Conservation (phyloP, 2,329 filamentous ascomycete species). For the Penicillium griseofulvum region DNA sequence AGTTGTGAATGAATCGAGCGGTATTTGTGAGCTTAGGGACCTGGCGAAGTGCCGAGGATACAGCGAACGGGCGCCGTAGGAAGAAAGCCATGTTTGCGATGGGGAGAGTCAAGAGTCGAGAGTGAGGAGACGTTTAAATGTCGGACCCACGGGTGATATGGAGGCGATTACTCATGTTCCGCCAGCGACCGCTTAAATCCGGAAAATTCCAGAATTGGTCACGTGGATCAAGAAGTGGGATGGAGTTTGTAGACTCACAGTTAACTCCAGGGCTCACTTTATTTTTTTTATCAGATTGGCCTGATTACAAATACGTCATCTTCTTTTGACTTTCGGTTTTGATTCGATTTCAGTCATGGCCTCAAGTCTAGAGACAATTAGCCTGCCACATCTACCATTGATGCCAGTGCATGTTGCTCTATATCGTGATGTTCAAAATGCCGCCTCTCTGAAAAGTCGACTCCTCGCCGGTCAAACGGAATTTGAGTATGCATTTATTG, state of each 20-base stretch:
- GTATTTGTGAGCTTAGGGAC: constrained; percentile 50
- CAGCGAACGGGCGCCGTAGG: constrained; percentile 62
- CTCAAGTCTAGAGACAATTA: constrained; percentile 60
- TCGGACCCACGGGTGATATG: constrained; percentile 27
- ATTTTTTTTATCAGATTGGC: constrained; percentile 10
- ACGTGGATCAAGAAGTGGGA: constrained; percentile 7
- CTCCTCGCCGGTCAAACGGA: constrained; percentile 78
- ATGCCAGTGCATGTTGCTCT: constrained; percentile 70
- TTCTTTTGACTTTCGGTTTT: background rate
- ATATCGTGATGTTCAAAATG: constrained; percentile 74
- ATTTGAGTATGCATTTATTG: constrained; percentile 92
- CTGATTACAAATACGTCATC: constrained; percentile 7
- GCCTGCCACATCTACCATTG: constrained; percentile 72
- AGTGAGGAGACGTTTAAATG: constrained; percentile 19
- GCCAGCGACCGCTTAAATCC: constrained; percentile 9
- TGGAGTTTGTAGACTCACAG: background rate
- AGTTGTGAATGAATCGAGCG: constrained; percentile 60
- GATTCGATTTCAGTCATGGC: constrained; percentile 15
- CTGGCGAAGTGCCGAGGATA: constrained; percentile 60
- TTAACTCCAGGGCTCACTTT: background rate
- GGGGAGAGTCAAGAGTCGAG: constrained; percentile 10
- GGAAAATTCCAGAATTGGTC: constrained; percentile 13
- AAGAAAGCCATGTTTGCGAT: constrained; percentile 59
- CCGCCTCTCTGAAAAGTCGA: constrained; percentile 74
- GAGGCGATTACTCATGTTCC: constrained; percentile 9